A percentile compares a stretch with the other conserved stretches of the same genome.
These are phyloP conservation scores for Metarhizium anisopliae DNA, from an alignment of 2,329 filamentous ascomycete species.

Conservation along the genomic window DNA sequence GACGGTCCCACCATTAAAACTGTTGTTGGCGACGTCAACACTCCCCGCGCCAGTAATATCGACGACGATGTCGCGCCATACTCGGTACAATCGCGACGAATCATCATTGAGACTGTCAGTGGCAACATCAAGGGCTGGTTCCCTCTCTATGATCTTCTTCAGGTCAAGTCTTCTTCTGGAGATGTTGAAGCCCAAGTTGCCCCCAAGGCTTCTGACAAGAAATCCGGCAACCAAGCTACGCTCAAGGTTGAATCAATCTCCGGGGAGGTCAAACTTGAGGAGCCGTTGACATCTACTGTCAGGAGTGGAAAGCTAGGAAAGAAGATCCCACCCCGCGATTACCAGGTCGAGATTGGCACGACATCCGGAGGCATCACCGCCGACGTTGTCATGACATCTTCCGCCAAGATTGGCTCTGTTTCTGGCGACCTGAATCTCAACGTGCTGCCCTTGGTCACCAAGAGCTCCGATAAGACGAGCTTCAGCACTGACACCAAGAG, in stretches of 20 bases:
- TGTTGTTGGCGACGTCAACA: slow-evolving; percentile 28
- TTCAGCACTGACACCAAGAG: slow-evolving; percentile 35
- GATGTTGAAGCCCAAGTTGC: slow-evolving; percentile 29
- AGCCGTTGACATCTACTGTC: slow-evolving; percentile 25
- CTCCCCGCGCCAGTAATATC: slow-evolving; percentile 20
- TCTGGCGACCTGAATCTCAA: slow-evolving; percentile 32
- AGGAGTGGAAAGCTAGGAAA: slow-evolving; percentile 11
- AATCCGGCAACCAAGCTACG: slow-evolving; percentile 27
- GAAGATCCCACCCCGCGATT: slow-evolving; percentile 36
- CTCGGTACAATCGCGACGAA: slow-evolving; percentile 31
- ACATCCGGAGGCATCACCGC: slow-evolving; percentile 35
- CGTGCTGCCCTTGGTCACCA: slow-evolving; percentile 32
- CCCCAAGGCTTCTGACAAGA: slow-evolving; percentile 28
- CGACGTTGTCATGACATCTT: slow-evolving; percentile 29
- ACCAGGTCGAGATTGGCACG: slow-evolving; percentile 33
- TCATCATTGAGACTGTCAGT: slow-evolving; percentile 32
- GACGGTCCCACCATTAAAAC: slow-evolving; percentile 19
- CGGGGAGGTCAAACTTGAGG: slow-evolving; percentile 30
- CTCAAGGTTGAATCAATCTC: slow-evolving; percentile 34
- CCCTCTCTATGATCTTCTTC: slow-evolving; percentile 40
- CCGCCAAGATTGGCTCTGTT: slow-evolving; percentile 25
- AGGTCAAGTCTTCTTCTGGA: slow-evolving; percentile 35
- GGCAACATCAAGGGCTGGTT: slow-evolving; percentile 38
- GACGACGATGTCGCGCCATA: slow-evolving; percentile 24
- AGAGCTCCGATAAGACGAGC: slow-evolving; percentile 13